Evolutionary conservation across 1,284 basidiomycete species (phyloP).

Genomic region (Lentinula novae-zelandiae): DNA sequence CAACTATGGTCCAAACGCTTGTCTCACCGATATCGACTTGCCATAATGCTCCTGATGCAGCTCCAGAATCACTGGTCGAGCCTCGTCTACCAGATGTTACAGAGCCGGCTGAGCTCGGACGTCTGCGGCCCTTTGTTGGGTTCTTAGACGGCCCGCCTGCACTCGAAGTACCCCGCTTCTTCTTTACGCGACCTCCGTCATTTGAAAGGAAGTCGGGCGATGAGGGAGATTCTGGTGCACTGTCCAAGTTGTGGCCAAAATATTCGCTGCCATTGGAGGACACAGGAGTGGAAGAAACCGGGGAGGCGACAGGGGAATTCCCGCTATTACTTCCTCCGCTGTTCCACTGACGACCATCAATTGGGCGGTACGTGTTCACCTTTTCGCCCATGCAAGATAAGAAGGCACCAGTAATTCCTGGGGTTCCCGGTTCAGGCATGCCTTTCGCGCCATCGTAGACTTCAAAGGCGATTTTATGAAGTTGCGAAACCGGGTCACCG

Average conservation of each 20-base stretch:
- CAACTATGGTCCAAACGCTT: constrained; percentile 91
- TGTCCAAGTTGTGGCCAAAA: constrained; percentile 54
- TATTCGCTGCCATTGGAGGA: constrained; percentile 63
- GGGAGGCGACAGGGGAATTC: constrained; percentile 68
- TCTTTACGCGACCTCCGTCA: constrained; percentile 79
- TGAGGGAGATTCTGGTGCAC: constrained; percentile 63
- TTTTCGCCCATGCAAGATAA: constrained; percentile 86
- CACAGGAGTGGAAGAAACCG: constrained; percentile 59
- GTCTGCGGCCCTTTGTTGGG: constrained; percentile 58
- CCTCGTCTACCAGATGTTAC: constrained; percentile 62
- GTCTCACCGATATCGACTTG: constrained; percentile 86
- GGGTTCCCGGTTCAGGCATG: constrained; percentile 66
- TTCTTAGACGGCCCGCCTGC: constrained; percentile 62
- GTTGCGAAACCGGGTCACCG: constrained; percentile 91
- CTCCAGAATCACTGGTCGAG: constrained; percentile 58
- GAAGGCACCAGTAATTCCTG: constrained; percentile 75
- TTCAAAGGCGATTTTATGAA: constrained; percentile 94
- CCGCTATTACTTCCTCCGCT: constrained; percentile 38
- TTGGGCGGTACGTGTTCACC: constrained; percentile 83
- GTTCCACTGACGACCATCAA: constrained; percentile 76
- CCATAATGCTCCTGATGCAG: constrained; percentile 78
- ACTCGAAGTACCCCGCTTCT: constrained; percentile 74
- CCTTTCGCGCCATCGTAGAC: constrained; percentile 72
- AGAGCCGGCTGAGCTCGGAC: constrained; percentile 73
- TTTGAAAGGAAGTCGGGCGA: constrained; percentile 71